Conservation (phyloP, 331 rosid species). For the Rhamnella rubrinervis region DNA sequence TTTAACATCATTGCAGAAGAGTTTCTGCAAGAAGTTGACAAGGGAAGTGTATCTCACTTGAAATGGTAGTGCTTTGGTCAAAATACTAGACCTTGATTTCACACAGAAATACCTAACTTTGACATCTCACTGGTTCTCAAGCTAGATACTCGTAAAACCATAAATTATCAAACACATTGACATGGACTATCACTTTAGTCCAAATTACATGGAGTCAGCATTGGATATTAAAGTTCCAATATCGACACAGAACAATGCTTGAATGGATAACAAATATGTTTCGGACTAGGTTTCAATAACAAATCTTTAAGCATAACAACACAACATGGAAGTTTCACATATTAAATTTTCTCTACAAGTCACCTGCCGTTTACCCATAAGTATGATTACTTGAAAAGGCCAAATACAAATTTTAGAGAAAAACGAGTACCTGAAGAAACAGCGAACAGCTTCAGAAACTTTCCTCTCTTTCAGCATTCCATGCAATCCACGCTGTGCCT, state of each 20-base stretch:
- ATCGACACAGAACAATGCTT: too few species aligned
- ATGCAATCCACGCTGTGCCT: slow-evolving; percentile 69
- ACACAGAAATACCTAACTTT: not conserved
- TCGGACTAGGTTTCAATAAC: too few species aligned
- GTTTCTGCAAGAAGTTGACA: not conserved
- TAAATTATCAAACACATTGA: too few species aligned
- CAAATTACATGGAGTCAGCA: too few species aligned
- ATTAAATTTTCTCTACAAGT: not conserved
- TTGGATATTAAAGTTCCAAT: too few species aligned
- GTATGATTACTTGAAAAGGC: slow-evolving; percentile 9
- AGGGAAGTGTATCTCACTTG: not conserved
- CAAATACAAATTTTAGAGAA: slow-evolving; percentile 4
- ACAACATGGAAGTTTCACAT: not conserved
- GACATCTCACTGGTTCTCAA: not conserved
- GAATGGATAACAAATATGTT: too few species aligned
- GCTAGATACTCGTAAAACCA: not conserved
- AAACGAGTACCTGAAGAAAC: slow-evolving; percentile 79
- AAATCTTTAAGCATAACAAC: not conserved
- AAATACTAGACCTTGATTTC: not conserved
- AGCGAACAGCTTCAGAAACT: slow-evolving; percentile 69
- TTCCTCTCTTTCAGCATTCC: slow-evolving; percentile 70
- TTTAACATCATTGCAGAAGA: not conserved
- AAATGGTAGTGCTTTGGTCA: not conserved
- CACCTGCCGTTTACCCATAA: not conserved
- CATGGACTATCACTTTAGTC: too few species aligned